Conservation (phyloP, 148 eudicot genomes). For the Amaranthus palmeri region DNA sequence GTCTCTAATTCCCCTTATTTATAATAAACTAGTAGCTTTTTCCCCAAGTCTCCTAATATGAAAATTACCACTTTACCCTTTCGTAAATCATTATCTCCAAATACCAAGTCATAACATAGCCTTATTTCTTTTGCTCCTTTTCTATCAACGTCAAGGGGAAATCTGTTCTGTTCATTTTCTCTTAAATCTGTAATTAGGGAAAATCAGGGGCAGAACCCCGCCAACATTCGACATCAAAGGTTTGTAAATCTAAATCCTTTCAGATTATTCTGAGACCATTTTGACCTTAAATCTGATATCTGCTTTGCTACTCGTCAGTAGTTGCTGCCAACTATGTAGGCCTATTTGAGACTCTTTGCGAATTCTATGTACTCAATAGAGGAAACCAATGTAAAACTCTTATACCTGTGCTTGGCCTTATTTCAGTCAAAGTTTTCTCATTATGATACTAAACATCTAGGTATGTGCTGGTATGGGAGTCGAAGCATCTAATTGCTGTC, state of each 20-base stretch:
- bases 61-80: too few relatives aligned
- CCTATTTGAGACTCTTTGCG: neutral
- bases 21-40: too few relatives aligned
- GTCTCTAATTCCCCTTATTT: too few relatives aligned
- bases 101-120: too few relatives aligned
- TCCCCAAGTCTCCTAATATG: too few relatives aligned
- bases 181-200: too few relatives aligned
- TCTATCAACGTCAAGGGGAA: neutral
- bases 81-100: too few relatives aligned
- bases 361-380: neutral
- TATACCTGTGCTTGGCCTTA: neutral
- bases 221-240: neutral
- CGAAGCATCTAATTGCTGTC: slow-evolving; percentile 82
- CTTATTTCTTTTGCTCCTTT: neutral
- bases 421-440: slow-evolving; percentile 10
- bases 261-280: neutral
- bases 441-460: slow-evolving; percentile 32
- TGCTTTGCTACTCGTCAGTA: neutral
- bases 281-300: neutral
- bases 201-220: too few relatives aligned
- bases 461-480: slow-evolving; percentile 97
- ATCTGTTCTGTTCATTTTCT: neutral
- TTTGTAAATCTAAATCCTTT: neutral
- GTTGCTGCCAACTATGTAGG: neutral
- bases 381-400: neutral